Conservation (phyloP, 495 filamentous ascomycete genomes). For the Hyaloscypha finlandica region DNA sequence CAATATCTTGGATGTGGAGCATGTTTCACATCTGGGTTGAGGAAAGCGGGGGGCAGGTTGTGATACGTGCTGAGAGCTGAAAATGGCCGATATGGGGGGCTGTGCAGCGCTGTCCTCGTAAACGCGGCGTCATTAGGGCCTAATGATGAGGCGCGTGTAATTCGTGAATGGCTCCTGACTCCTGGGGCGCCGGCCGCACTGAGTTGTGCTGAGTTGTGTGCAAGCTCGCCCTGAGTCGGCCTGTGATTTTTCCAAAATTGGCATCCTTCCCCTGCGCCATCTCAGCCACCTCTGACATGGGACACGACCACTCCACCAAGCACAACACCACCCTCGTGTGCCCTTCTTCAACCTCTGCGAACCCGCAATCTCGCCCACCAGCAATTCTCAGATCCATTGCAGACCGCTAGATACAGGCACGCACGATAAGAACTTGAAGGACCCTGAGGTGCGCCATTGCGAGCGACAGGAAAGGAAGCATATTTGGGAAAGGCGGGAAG, state of each 20-base stretch:
- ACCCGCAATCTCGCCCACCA: neutral
- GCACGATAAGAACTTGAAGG: neutral
- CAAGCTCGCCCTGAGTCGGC: neutral
- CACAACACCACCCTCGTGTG: neutral
- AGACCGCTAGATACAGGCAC: neutral
- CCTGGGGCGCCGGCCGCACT: neutral
- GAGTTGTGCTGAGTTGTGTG: neutral
- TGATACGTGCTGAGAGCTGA: neutral
- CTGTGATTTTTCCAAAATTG: neutral
- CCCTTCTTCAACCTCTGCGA: neutral
- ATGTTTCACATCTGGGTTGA: too few species aligned
- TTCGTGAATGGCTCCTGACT: neutral
- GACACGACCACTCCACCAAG: neutral
- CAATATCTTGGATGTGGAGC: too few species aligned
- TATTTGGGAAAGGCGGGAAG: conserved; percentile 1
- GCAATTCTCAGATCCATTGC: neutral
- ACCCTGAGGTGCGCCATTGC: neutral
- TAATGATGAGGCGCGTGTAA: neutral
- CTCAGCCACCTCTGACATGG: neutral
- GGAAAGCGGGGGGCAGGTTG: too few species aligned
- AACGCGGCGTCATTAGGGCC: neutral
- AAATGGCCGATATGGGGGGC: neutral
- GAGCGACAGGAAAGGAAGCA: neutral
- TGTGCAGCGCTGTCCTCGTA: neutral
- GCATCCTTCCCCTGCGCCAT: neutral